These are phyloP conservation scores for Botryotinia convoluta DNA, from an alignment of 2,329 filamentous ascomycete species.

Conservation along the genomic window DNA sequence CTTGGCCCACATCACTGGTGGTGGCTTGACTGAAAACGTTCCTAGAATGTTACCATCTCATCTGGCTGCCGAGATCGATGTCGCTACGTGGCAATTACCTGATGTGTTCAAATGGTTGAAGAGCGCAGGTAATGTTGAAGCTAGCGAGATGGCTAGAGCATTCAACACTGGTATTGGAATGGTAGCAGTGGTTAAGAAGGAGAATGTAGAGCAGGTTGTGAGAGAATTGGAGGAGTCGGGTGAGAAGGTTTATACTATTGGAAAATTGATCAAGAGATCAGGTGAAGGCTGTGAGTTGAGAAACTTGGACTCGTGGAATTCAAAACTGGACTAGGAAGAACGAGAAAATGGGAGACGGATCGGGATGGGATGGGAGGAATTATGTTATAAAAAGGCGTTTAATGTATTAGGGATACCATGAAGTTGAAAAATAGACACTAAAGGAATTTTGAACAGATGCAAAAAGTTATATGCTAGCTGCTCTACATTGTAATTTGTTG, in stretches of 20 bases:
- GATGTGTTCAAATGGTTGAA: constrained; percentile 87
- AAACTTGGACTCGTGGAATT: constrained; percentile 47
- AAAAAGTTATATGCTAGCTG: background rate
- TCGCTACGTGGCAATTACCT: constrained; percentile 70
- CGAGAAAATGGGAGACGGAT: background rate
- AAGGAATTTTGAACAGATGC: background rate
- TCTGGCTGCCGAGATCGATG: constrained; percentile 79
- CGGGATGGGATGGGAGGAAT: background rate
- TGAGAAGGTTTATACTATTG: constrained; percentile 76
- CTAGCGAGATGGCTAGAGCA: constrained; percentile 80
- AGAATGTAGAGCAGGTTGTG: constrained; percentile 59
- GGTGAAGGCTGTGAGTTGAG: constrained; percentile 61
- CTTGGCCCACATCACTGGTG: constrained; percentile 94
- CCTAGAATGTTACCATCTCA: constrained; percentile 83
- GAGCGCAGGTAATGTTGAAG: constrained; percentile 63
- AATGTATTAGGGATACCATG: constrained; percentile 5
- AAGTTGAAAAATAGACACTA: constrained; percentile 2
- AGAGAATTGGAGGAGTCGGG: constrained; percentile 62
- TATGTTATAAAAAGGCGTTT: constrained; percentile 8
- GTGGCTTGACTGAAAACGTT: constrained; percentile 89
- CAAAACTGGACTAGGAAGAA: background rate
- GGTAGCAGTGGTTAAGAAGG: constrained; percentile 75
- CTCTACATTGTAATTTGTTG: background rate
- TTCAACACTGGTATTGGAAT: constrained; percentile 97
- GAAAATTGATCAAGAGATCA: constrained; percentile 60